Evolutionary conservation across 108 stramenopile genomes (phyloP), one percentile per base, ranked within the genome.

Genomic region (Nitzschia sp.): DNA sequence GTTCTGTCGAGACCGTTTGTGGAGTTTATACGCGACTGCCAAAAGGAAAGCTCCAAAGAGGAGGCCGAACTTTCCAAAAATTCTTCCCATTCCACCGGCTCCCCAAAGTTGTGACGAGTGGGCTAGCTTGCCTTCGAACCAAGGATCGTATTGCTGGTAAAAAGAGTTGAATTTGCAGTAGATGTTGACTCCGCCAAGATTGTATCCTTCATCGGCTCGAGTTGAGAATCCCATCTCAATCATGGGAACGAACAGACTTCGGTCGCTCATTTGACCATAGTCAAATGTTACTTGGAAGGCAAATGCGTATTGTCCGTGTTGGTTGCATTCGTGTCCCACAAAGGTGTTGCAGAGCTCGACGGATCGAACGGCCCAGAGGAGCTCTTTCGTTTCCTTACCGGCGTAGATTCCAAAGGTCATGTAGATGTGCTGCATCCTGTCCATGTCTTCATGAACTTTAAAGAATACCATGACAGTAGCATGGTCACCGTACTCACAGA

Each of bases 401-500:
- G 58, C 48, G 45, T 75, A 75, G 30, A 59, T 58, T 21, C 56
- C 66, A 21, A 64, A 35, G 52, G 71, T 72, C 41, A 68, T 32
- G 45, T 60, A 62, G 5, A 68, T 58, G 0, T 75, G 21, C 26
- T 61, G 32, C 35, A 35, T 19, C n/a, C n/a, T 25, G 15, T 58
- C 56, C 4, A 75, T 11, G 33, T 61, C 44, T 45, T 44, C 23
- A 21, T 15, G 0, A 29, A 75, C 67, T 27, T 75, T 22, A 33
- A 75, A 75, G 48, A 61, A 21, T 9, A 75, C 67, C 19, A 57
- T 32, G 19, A 75, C 56, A 16, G 56, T 56, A 2, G 64, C 74
- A 3, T 59, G 58, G 67, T 75, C 74, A 22, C 74, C 74, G 57
- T 75, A 75, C 28, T 75, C 67, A 54, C 74, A 75, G 26, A 63